Evolutionary conservation across 495 filamentous ascomycete species (phyloP), one percentile per base, ranked within the genome.

Genomic region (Niebla homalea): DNA sequence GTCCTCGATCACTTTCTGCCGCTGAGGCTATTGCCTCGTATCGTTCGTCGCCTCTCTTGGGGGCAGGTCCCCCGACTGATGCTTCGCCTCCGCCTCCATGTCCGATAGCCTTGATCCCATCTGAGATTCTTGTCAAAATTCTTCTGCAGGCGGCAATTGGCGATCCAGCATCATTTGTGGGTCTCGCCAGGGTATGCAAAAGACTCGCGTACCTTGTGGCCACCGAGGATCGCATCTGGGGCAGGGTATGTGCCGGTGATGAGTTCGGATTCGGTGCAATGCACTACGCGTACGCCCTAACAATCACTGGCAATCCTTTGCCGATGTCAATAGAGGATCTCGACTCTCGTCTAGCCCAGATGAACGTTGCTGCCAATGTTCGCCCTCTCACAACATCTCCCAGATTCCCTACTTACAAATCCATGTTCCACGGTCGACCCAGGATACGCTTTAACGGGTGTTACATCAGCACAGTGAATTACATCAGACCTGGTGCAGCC

Each of bases 391-490:
- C 53, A 25, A 38, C 56, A 8, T 50, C 56, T 5, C 11, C 43
- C 2, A 49, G 43, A 21, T 61, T 56, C 45, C 56, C 56, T 14
- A 49, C 42, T 23, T 84, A 77, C 72, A 69, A 71, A 47, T 58
- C 61, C 43, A 87, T 95, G 69, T 92, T 95, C 66, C 83, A 84
- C 15, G 63, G 67, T 0, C 85, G 87, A 3, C 90, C 92, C 1
- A 81, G 92, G 29, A 75, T 98, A 49, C 87, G 92, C 23, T 98
- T 92, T 67, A 88, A 88, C 53, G 92, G 92, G 14, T 81, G 85
- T 63, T 98, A 98, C 69, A 98, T 98, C 66, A 83, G 77, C 64
- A 97, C 92, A 0, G 87, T 94, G 43, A 97, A 97, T 68, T 98
- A 98, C 65, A 79, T 84, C 29, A 84, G 92, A 2, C 68, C 86